These are phyloP conservation scores for Cydonia oblonga DNA, from an alignment of 331 rosid species.

Conservation along the genomic window DNA sequence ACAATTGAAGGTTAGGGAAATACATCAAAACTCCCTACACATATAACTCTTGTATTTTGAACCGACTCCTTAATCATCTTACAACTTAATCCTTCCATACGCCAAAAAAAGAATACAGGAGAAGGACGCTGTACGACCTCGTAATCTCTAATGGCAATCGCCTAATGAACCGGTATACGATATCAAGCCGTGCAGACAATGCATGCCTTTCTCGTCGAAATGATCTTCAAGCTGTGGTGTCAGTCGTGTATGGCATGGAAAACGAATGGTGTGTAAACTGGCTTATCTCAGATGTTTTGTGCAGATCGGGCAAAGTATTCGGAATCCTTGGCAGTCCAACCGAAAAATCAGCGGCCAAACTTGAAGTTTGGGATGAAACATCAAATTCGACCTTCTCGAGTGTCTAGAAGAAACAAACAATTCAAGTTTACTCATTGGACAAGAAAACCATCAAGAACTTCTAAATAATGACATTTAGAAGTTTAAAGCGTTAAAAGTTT, in stretches of 20 bases:
- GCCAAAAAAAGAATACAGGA: neutral
- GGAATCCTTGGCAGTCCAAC: neutral
- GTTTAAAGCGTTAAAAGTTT: too few species aligned
- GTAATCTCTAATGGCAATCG: neutral
- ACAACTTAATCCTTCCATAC: neutral
- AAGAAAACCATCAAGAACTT: neutral
- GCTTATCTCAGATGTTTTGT: neutral
- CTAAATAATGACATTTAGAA: neutral
- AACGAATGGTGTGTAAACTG: neutral
- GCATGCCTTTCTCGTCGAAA: neutral
- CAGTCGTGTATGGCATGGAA: neutral
- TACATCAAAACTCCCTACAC: neutral
- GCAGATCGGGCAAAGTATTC: neutral
- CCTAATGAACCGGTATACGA: neutral
- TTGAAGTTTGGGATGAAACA: constrained; percentile 2
- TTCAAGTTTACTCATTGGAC: neutral
- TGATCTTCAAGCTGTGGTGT: neutral
- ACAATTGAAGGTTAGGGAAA: too few species aligned
- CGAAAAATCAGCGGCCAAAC: neutral
- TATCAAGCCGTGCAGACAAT: neutral
- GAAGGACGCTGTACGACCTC: neutral
- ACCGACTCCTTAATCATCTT: neutral
- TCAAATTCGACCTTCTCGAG: constrained; percentile 19
- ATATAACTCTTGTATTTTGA: neutral
- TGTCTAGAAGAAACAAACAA: neutral